Evolutionary conservation across 2,329 filamentous ascomycete genomes (phyloP), one percentile per base, ranked within the genome.

Genomic region (Exserohilum rostratum): DNA sequence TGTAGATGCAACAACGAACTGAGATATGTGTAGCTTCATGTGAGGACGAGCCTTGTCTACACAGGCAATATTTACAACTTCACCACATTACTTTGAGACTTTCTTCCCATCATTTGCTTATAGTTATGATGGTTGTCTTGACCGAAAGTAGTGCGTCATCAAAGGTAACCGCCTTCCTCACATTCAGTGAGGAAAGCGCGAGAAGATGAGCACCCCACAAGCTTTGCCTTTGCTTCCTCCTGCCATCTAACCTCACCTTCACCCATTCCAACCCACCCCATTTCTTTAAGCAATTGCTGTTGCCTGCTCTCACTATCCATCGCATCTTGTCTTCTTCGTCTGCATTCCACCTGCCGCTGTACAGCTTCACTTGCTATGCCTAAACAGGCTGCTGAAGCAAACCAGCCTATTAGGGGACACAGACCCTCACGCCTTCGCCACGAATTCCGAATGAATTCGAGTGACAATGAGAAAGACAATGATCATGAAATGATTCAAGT

Each of bases 351-450:
- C 37, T 52, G 42, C 15, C 15, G 46, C 17, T 25, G 15, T 2
- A 17, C 31, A 3, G 4, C 25, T 3, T 34, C 30, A 13, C 22
- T 40, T 46, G 30, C 35, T 27, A 67, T 68, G 66, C 51, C 58
- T 29, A 60, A 64, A 20, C 17, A 22, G 22, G 6, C 48, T 12
- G 43, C 50, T 1, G 57, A 49, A 31, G 58, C 29, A 46, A 52
- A 50, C 43, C 58, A 58, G 20, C 44, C 42, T 17, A 33, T 11
- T 6, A 59, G 46, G 37, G 27, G 6, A 9, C 51, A 35, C 30
- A 39, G 27, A 6, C 63, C 61, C 17, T 73, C 70, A 10, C 51
- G 46, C 17, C 63, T 72, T 18, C 58, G 66, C 15, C 38, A 70
- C 27, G 62, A 70, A 44, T 25, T 68, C 15, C 53, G 29, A 17